Conservation (phyloP, 345 rosid species). For the Iberis pinnata region DNA sequence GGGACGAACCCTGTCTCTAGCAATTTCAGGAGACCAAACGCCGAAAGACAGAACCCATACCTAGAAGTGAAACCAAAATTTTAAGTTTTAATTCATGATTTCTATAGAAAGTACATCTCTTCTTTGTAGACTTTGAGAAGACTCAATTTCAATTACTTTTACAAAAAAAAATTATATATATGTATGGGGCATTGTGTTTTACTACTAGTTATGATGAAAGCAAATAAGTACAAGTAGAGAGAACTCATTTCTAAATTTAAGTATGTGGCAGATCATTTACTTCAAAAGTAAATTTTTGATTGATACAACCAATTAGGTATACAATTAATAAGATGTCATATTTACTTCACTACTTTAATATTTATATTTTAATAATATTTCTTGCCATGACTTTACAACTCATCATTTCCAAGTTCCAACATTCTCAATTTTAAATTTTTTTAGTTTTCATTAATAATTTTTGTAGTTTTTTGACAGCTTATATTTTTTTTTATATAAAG, state of each 20-base stretch:
- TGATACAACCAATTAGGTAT: conserved; percentile 19
- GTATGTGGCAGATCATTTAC: conserved; percentile 21
- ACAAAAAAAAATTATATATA: no score
- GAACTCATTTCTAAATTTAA: no score
- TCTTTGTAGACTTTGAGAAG: conserved; percentile 23
- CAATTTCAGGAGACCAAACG: no score
- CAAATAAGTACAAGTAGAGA: no score
- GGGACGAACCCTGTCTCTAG: no score
- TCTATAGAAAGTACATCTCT: no score
- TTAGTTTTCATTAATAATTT: no score
- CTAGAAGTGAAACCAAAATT: no score
- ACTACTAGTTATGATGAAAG: no score
- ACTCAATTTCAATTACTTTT: conserved; percentile 8
- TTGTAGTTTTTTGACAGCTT: conserved; percentile 18
- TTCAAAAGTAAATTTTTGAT: conserved; percentile 11
- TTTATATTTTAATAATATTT: conserved; percentile 10
- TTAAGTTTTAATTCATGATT: conserved; percentile 8
- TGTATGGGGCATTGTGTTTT: no score
- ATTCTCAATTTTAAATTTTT: no score
- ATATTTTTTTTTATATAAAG: conserved; percentile 28
- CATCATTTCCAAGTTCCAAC: conserved; percentile 30
- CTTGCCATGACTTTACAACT: conserved; percentile 31
- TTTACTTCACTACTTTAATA: conserved; percentile 27
- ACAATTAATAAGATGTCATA: conserved; percentile 9
- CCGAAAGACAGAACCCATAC: no score